Base-by-base conservation (phyloP, 78 protist species). In the Ministeria vibrans region DNA sequence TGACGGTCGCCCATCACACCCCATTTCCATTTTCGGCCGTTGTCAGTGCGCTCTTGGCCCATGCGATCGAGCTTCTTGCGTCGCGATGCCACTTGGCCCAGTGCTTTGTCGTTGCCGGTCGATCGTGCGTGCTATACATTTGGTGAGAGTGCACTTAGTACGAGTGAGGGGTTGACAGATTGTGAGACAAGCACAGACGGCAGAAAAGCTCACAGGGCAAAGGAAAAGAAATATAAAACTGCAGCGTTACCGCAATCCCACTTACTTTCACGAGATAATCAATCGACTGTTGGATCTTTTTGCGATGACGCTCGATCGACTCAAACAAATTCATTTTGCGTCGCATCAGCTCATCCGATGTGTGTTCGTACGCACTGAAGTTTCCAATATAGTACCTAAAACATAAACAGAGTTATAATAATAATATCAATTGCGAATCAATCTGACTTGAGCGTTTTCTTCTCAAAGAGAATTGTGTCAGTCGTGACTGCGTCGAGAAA, bases 401-500 rank as follows among this genome's bases (percentile, higher is more conserved):
- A n/a, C n/a, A n/a, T n/a, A n/a, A n/a, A n/a, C n/a, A n/a, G n/a
- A n/a, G n/a, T n/a, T n/a, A n/a, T n/a, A n/a, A n/a, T n/a, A n/a
- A n/a, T n/a, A n/a, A n/a, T n/a, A n/a, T n/a, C n/a, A n/a, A n/a
- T n/a, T n/a, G n/a, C n/a, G n/a, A n/a, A n/a, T n/a, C n/a, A n/a
- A n/a, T n/a, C n/a, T n/a, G n/a, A n/a, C 41, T 43, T 77, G 78
- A 94, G 85, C 72, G 80, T 59, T 32, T 59, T 66, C 51, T 91
- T 55, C 49, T 75, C 62, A 46, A 94, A 75, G 49, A 78, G 87
- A 30, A 92, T 59, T 25, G 92, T 85, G 80, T 92, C 93, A 61
- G 93, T 89, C 66, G 79, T 71, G 25, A 92, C 92, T 7, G 59
- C 83, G 79, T 91, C 88, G 68, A 93, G 78, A 83, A 95, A 95